phyloP scores from a whole-genome alignment of 1,284 basidiomycete genomes.

The Ceratorhiza oryzae-sativae region DNA sequence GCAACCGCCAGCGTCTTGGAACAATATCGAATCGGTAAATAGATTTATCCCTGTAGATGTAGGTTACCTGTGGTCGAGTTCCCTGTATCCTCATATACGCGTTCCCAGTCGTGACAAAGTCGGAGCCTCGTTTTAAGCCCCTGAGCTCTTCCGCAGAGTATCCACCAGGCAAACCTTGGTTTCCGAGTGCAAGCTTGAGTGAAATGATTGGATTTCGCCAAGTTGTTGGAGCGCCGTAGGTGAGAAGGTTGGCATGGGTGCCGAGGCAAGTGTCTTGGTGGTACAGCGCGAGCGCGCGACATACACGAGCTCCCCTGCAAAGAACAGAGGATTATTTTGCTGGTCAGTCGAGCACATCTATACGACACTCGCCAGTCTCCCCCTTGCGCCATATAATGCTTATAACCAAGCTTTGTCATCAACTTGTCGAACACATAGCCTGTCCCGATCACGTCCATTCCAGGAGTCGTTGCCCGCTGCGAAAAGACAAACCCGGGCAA shows the following conservation, averaged over 20 bases:
- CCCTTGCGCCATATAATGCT: conserved; percentile 44
- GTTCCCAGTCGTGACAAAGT: conserved; percentile 18
- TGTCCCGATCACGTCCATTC: conserved; percentile 40
- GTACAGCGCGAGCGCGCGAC: conserved; percentile 29
- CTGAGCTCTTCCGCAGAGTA: conserved; percentile 17
- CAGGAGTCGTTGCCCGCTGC: conserved; percentile 40
- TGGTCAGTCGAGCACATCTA: neutral
- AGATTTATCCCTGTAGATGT: neutral
- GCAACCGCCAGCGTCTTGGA: conserved; percentile 43
- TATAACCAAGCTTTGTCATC: conserved; percentile 44
- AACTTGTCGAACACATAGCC: conserved; percentile 43
- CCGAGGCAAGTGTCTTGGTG: conserved; percentile 34
- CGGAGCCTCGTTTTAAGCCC: conserved; percentile 17
- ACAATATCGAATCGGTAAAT: neutral
- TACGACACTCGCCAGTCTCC: conserved; percentile 5
- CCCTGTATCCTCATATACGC: conserved; percentile 30
- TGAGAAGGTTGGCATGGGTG: conserved; percentile 25
- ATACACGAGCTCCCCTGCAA: conserved; percentile 23
- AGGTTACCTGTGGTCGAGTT: conserved; percentile 41
- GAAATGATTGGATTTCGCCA: conserved; percentile 35
- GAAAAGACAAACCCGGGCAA: conserved; percentile 44
- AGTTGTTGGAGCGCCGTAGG: conserved; percentile 25
- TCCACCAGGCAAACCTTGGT: conserved; percentile 20
- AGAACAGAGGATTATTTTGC: neutral
- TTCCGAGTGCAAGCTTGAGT: conserved; percentile 17